Conservation (phyloP, 805 yeast species). For the Ogataea siamensis region DNA sequence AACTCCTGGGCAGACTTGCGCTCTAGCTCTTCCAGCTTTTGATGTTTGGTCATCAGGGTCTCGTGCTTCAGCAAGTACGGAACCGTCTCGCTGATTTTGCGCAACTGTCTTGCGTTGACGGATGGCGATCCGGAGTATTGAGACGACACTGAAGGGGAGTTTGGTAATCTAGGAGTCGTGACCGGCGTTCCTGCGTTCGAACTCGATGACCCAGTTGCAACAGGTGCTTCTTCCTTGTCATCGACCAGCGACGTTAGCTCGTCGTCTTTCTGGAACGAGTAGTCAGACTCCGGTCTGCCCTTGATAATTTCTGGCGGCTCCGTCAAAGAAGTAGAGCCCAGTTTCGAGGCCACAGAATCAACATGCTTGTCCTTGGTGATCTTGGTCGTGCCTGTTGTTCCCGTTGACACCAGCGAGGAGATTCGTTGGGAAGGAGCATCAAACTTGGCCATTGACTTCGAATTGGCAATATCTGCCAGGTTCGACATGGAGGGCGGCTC, state of each 20-base stretch:
- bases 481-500: conserved; percentile 61
- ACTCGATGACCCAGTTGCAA: conserved; percentile 10
- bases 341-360: conserved; percentile 17
- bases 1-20: conserved; percentile 73
- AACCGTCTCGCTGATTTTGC: conserved; percentile 79
- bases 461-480: conserved; percentile 50
- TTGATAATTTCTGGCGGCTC: conserved; percentile 21
- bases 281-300: conserved; percentile 18
- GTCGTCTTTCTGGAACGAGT: conserved; percentile 26
- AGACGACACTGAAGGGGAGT: conserved; percentile 26
- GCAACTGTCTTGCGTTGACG: conserved; percentile 56
- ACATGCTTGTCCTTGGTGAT: conserved; percentile 13
- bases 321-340: conserved; percentile 14
- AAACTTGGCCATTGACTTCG: conserved; percentile 32
- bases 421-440: conserved; percentile 16
- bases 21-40: conserved; percentile 75
- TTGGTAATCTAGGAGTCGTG: conserved; percentile 22
- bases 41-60: conserved; percentile 69
- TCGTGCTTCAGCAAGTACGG: conserved; percentile 84
- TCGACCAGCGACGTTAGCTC: conserved; percentile 25
- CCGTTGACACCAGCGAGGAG: conserved; percentile 13
- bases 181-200: conserved; percentile 17
- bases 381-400: conserved; percentile 13
- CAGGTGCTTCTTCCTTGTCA: conserved; percentile 14
- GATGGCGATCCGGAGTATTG: conserved; percentile 28